Evolutionary conservation across 2,329 filamentous ascomycete species (phyloP).

Genomic region (Exophiala oligosperma): DNA sequence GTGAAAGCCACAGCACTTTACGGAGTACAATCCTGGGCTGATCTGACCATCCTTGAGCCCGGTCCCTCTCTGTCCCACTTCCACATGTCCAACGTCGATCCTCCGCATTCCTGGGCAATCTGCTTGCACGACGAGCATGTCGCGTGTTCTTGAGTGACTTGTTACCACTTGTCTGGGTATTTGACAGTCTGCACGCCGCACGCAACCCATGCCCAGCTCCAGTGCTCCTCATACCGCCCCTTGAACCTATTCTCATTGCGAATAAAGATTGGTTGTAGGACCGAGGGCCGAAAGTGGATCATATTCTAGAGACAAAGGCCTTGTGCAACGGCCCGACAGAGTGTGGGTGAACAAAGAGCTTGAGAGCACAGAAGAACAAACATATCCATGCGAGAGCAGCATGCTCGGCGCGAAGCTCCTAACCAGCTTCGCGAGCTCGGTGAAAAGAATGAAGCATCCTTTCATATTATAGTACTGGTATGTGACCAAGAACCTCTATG

Average conservation of each 20-base stretch:
- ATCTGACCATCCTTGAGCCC: not conserved
- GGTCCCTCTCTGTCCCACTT: constrained; percentile 2
- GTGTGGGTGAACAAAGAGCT: constrained; percentile 3
- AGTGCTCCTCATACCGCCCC: not conserved
- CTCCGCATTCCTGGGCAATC: constrained; percentile 10
- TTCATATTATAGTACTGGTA: constrained; percentile 76
- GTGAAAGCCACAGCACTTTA: too few species aligned
- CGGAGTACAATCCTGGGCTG: not conserved
- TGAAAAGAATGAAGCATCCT: constrained; percentile 45
- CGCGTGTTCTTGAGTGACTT: too few species aligned
- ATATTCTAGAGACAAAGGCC: not conserved
- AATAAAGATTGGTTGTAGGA: not conserved
- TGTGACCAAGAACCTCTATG: constrained; percentile 16
- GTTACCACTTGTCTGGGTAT: too few species aligned
- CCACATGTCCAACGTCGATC: not conserved
- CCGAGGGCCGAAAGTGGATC: not conserved
- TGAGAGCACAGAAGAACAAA: not conserved
- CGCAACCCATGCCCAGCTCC: not conserved
- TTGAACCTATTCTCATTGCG: not conserved
- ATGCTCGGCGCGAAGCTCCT: constrained; percentile 16
- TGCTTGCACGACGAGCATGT: constrained; percentile 7
- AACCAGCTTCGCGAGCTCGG: constrained; percentile 25
- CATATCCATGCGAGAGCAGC: constrained; percentile 20
- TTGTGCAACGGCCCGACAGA: constrained; percentile 12
- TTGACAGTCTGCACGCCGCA: too few species aligned